Evolutionary conservation across 2,329 filamentous ascomycete species (phyloP), one percentile per base, ranked within the genome.

Genomic region (Nigrospora oryzae): DNA sequence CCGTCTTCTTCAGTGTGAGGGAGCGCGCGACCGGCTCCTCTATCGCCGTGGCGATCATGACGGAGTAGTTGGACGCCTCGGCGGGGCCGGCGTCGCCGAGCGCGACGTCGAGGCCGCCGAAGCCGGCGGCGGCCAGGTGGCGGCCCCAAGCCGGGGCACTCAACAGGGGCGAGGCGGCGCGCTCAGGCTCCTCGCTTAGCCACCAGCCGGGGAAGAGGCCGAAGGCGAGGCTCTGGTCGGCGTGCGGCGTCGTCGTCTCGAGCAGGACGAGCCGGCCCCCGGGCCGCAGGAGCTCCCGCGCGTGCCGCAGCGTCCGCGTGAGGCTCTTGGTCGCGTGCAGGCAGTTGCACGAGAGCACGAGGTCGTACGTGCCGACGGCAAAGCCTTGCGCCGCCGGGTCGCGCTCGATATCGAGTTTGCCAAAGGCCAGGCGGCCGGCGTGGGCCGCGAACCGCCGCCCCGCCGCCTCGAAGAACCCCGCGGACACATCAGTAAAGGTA

Each of bases 371-470:
- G 3, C 35, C 46, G 6, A 38, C 32, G 4, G 39, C 17, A 31
- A 54, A 50, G 2, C 38, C 42, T 15, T 55, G 53, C 5, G 23
- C 11, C 4, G 35, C 40, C 5, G 41, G 38, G 12, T 57, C 52
- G 14, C 54, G 43, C 23, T 61, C 57, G 10, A 66, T 54, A 42
- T 69, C 57, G 1, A 57, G 49, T 5, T 53, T 46, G 23, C 54
- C 52, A 45, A 58, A 69, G 8, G 53, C 45, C 46, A 69, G 56
- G 17, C 53, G 49, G 2, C 54, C 45, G 3, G 48, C 46, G 43
- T 57, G 53, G 5, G 44, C 14, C 3, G 23, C 11, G 40, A 53
- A 51, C 1, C 38, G 32, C 16, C 49, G 42, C 13, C 45, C 41
- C 7, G 48, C 46, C 14, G 17, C 28, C 1, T 33, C 34, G 30